phyloP scores from a whole-genome alignment of 768 basidiomycete genomes.

The Rossbeevera mucosa region DNA sequence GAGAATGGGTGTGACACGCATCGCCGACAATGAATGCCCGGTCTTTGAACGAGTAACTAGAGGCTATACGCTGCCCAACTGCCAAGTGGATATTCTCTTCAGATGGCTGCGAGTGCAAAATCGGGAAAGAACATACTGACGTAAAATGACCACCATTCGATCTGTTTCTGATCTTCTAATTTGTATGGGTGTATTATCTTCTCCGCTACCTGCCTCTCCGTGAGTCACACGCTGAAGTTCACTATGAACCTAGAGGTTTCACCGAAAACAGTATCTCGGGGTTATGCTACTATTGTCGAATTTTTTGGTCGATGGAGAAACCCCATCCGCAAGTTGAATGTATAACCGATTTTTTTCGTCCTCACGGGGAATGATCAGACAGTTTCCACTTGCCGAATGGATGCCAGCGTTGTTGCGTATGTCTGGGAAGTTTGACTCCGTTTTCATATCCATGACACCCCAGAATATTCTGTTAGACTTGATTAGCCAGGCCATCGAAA shows the following conservation, averaged over 20 bases:
- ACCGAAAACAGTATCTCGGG: neutral
- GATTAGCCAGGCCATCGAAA: neutral
- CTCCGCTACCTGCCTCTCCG: neutral
- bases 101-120: neutral
- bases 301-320: neutral
- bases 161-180: neutral
- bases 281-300: neutral
- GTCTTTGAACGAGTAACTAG: neutral
- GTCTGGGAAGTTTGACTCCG: neutral
- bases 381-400: neutral
- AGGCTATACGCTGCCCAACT: neutral
- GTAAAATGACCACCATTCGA: neutral
- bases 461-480: neutral
- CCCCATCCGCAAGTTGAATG: neutral
- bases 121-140: neutral
- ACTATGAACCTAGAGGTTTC: neutral
- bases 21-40: neutral
- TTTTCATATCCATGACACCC: neutral
- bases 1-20: neutral
- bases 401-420: neutral
- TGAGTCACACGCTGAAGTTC: neutral
- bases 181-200: neutral
- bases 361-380: neutral
- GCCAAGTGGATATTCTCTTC: neutral
- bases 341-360: neutral